Evolutionary conservation across 2,329 filamentous ascomycete genomes (phyloP).

Genomic region (Claviceps sp.): DNA sequence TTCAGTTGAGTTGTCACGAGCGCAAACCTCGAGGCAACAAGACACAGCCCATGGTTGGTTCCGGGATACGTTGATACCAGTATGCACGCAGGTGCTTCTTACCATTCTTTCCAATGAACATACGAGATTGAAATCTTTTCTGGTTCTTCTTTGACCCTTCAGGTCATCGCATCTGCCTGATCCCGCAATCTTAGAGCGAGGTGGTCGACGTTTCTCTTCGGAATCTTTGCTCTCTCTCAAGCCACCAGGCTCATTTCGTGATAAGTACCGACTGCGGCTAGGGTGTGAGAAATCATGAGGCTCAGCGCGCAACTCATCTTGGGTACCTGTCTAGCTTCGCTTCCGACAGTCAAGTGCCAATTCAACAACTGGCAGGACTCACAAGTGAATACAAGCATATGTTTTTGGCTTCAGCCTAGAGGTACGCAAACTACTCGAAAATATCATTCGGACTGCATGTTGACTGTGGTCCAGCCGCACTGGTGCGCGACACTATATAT

Average conservation of each 20-base stretch:
- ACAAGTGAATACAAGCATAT: constrained; percentile 46
- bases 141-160: not conserved
- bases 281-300: constrained; percentile 9
- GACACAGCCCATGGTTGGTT: not conserved
- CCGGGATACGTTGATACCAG: not conserved
- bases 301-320: constrained; percentile 6
- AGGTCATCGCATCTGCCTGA: not conserved
- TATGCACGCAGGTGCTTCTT: not conserved
- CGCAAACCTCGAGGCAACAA: not conserved
- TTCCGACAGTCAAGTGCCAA: constrained; percentile 21
- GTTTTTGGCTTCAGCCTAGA: constrained; percentile 38
- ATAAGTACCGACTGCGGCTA: not conserved
- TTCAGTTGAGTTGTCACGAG: not conserved
- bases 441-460: not conserved
- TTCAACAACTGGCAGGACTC: constrained; percentile 31
- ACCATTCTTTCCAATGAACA: not conserved
- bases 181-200: not conserved
- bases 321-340: constrained; percentile 9
- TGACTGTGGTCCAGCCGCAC: constrained; percentile 28
- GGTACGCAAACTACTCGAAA: constrained; percentile 14
- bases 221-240: not conserved
- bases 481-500: constrained; percentile 49
- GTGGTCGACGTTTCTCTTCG: not conserved
- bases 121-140: not conserved
- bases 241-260: not conserved